Conservation (phyloP, 2,329 filamentous ascomycete species). For the Amesomyces nigricolor region DNA sequence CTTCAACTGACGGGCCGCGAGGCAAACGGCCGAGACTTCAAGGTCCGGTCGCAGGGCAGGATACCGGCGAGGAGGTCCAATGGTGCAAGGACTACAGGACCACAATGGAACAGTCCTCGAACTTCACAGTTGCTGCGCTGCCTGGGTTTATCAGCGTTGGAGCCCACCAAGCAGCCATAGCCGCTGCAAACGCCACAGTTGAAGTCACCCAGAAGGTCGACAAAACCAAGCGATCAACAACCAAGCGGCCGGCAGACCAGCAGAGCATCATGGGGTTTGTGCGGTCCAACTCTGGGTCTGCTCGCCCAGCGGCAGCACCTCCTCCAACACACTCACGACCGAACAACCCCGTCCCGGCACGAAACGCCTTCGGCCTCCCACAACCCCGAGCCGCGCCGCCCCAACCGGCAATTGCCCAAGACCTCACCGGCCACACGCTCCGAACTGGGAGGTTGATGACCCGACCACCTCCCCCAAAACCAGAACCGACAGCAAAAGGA, state of each 20-base stretch:
- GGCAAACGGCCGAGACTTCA: conserved; percentile 28
- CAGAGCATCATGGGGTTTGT: conserved; percentile 41
- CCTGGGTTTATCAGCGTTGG: conserved; percentile 59
- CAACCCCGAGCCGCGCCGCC: conserved; percentile 6
- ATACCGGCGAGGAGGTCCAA: conserved; percentile 29
- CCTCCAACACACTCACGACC: not conserved
- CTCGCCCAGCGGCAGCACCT: not conserved
- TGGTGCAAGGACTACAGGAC: conserved; percentile 47
- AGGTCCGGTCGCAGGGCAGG: conserved; percentile 28
- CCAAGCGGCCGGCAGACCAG: conserved; percentile 36
- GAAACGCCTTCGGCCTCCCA: conserved; percentile 6
- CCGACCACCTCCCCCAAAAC: conserved; percentile 30
- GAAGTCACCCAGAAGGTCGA: conserved; percentile 18
- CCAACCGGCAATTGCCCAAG: conserved; percentile 18
- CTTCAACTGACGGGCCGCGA: conserved; percentile 20
- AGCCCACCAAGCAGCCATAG: conserved; percentile 43
- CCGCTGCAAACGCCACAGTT: conserved; percentile 29
- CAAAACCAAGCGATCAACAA: conserved; percentile 26
- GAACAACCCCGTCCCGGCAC: not conserved
- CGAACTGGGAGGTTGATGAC: conserved; percentile 32
- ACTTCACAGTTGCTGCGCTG: conserved; percentile 54
- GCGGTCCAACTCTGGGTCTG: conserved; percentile 21
- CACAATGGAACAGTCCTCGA: conserved; percentile 55
- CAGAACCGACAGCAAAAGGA: conserved; percentile 28
- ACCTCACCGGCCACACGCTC: conserved; percentile 39